Evolutionary conservation across 2,329 filamentous ascomycete species (phyloP).

Genomic region (Coniella lustricola): DNA sequence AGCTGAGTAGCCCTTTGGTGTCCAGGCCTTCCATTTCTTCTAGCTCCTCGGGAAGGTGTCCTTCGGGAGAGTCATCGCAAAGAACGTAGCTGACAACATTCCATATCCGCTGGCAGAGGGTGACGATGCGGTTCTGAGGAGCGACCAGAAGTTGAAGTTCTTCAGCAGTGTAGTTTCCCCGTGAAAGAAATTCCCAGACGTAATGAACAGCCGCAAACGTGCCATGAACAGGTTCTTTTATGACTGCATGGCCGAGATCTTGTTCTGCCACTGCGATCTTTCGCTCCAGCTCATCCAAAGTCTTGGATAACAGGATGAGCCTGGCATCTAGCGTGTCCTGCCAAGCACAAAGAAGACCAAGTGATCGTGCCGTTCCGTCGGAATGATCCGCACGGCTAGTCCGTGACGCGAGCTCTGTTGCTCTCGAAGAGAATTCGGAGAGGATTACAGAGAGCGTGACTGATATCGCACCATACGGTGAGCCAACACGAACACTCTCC

Average conservation of each 20-base stretch:
- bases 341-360: constrained; percentile 61
- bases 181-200: constrained; percentile 45
- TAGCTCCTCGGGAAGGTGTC: constrained; percentile 71
- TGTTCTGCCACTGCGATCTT: constrained; percentile 57
- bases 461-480: constrained; percentile 6
- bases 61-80: constrained; percentile 92
- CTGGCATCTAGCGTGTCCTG: constrained; percentile 35
- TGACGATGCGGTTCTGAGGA: constrained; percentile 50
- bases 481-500: constrained; percentile 24
- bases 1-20: constrained; percentile 86
- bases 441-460: constrained; percentile 30
- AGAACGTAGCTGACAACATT: constrained; percentile 65
- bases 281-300: constrained; percentile 55
- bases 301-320: constrained; percentile 44
- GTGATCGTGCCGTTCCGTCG: constrained; percentile 77
- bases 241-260: constrained; percentile 60
- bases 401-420: constrained; percentile 52
- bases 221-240: constrained; percentile 61
- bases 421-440: constrained; percentile 40
- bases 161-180: constrained; percentile 30
- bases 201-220: constrained; percentile 61
- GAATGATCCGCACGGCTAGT: constrained; percentile 88
- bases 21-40: constrained; percentile 64
- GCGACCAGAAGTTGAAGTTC: constrained; percentile 30
- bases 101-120: constrained; percentile 67